Base-by-base conservation (phyloP, 345 rosid species). In the Brassica juncea region DNA sequence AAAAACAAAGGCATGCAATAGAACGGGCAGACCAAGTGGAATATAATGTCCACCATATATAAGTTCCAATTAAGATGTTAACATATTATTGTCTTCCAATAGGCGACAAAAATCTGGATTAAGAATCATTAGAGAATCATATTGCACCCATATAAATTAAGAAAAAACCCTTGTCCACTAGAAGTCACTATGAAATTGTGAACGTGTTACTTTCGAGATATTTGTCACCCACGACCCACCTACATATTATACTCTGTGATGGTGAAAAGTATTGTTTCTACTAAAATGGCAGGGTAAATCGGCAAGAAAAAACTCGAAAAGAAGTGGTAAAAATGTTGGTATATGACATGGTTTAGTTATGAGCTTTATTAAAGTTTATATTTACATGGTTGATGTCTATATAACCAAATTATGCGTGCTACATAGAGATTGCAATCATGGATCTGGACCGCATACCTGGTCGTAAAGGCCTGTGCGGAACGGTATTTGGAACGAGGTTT, bases 21-120 rank as follows among this genome's bases (percentile, higher is more conserved):
- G 37, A 52, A 68, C 32, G 2, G 66, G 75, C 79, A 69, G 82
- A 80, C 79, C 82, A 74, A 74, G 71, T 28, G 71, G 61, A 62
- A 35, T 25, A 69, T 80, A 69, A 31, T 80, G 79, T 74, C 78
- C 6, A 62, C 75, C 74, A 21, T 63, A 73, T 59, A 21, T 34
- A 72, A 73, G 44, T 72, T 80, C 64, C 64, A 73, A 72, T 72
- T 34, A 60, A 62, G 28, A 68, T 74, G 47, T 63, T 14, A 73
- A 69, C 19, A 27, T 3, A 16, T 68, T 74, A 35, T 16, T 69
- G 66, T 35, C 42, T 62, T 35, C 64, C 70, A 60, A 73, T 60
- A 66, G 23, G 31, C 73, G 73, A 79, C 59, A 39, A 79, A 19
- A 32, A 19, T 23, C 6, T 63, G 9, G 16, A 27, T 57, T 66